Evolutionary conservation across 163 green algal species (phyloP).

Genomic region (Volvox carteri): DNA sequence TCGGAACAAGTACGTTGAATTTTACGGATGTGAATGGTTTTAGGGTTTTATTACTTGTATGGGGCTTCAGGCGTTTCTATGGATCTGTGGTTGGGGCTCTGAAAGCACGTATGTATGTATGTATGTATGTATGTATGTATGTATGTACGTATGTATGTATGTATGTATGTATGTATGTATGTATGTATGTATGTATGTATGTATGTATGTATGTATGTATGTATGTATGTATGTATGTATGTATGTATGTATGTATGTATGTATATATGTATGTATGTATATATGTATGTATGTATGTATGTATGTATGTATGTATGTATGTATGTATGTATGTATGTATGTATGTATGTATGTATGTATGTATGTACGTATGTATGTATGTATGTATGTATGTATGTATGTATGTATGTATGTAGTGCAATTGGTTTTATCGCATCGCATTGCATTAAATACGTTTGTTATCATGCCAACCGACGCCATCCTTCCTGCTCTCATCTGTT

Average conservation of each 20-base stretch:
- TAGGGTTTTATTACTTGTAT: too few relatives aligned
- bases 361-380: not conserved
- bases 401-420: not conserved
- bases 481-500: not conserved
- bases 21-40: not conserved
- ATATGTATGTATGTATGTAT: not conserved
- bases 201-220: not conserved
- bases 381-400: not conserved
- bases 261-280: not conserved
- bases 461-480: not conserved
- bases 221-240: not conserved
- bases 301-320: not conserved
- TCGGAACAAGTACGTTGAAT: not conserved
- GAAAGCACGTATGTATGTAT: not conserved
- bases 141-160: not conserved
- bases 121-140: not conserved
- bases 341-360: not conserved
- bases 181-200: not conserved
- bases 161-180: not conserved
- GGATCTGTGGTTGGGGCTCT: too few relatives aligned
- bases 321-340: not conserved
- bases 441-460: not conserved
- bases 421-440: not conserved
- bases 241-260: not conserved
- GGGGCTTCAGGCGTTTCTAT: too few relatives aligned